phyloP scores from a whole-genome alignment of 2,329 filamentous ascomycete genomes.

The Fusarium torreyae region DNA sequence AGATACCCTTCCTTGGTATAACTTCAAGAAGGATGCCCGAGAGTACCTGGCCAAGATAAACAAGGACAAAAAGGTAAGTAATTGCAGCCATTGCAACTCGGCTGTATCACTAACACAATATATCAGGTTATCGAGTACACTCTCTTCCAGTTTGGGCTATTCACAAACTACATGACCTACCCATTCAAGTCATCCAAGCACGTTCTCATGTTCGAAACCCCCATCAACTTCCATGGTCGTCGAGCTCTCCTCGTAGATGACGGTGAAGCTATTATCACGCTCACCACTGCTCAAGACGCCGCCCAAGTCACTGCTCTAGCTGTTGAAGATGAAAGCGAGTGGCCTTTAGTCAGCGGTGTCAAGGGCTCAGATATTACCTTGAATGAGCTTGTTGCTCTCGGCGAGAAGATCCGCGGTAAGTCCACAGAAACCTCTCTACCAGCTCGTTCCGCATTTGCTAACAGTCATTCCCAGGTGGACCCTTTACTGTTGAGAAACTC shows the following conservation, averaged over 20 bases:
- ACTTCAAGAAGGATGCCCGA: conserved; percentile 63
- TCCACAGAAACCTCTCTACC: background rate
- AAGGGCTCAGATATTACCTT: conserved; percentile 56
- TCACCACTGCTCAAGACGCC: conserved; percentile 62
- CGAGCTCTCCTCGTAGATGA: conserved; percentile 62
- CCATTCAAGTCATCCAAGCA: conserved; percentile 64
- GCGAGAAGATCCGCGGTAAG: conserved; percentile 54
- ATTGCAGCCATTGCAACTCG: fast-evolving
- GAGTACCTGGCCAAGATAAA: conserved; percentile 68
- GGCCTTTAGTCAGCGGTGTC: conserved; percentile 61
- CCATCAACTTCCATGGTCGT: conserved; percentile 58
- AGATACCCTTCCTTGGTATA: conserved; percentile 35
- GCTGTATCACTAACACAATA: fast-evolving
- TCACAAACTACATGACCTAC: conserved; percentile 68
- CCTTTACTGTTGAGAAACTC: conserved; percentile 40
- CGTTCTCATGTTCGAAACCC: conserved; percentile 57
- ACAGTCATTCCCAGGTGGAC: conserved; percentile 24
- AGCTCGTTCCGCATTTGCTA: fast-evolving
- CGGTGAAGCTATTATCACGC: conserved; percentile 60
- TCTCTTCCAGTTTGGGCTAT: conserved; percentile 69
- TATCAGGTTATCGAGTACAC: conserved; percentile 68
- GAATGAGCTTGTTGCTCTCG: conserved; percentile 57
- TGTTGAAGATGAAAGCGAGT: conserved; percentile 60
- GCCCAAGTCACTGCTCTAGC: conserved; percentile 58
- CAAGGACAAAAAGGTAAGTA: conserved; percentile 58